These are phyloP conservation scores for Clavulina sp. DNA, from an alignment of 768 basidiomycete species.

Conservation along the genomic window DNA sequence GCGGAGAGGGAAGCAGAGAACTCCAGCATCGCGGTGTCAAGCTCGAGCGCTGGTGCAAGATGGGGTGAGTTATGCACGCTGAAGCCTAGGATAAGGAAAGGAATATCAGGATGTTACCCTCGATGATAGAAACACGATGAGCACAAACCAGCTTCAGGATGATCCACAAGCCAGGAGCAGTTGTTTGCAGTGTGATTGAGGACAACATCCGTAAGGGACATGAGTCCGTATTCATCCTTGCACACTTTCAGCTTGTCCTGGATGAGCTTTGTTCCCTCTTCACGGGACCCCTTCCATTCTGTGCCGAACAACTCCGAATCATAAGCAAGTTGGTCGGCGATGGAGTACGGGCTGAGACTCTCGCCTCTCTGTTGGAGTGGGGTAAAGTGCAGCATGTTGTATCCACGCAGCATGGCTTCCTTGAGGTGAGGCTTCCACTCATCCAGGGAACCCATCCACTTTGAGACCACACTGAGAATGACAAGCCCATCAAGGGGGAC, in stretches of 20 bases:
- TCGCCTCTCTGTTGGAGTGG: slow-evolving; percentile 84
- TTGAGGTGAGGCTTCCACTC: slow-evolving; percentile 67
- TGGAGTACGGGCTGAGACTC: slow-evolving; percentile 86
- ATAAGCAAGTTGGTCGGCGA: slow-evolving; percentile 70
- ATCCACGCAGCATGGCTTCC: slow-evolving; percentile 76
- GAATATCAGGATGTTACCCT: neutral
- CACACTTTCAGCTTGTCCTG: slow-evolving; percentile 51
- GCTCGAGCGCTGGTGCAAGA: slow-evolving; percentile 76
- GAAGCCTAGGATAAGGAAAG: slow-evolving; percentile 37
- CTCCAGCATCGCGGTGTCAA: slow-evolving; percentile 72
- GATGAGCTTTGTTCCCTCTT: slow-evolving; percentile 39
- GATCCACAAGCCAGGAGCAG: slow-evolving; percentile 75
- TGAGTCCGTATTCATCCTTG: slow-evolving; percentile 69
- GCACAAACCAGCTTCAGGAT: slow-evolving; percentile 80
- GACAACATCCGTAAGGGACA: slow-evolving; percentile 88
- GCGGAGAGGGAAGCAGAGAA: slow-evolving; percentile 51
- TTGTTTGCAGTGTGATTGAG: slow-evolving; percentile 96
- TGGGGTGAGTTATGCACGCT: slow-evolving; percentile 86
- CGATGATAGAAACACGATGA: neutral
- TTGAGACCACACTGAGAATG: slow-evolving; percentile 81
- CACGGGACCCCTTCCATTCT: slow-evolving; percentile 22
- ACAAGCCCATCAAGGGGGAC: slow-evolving; percentile 77
- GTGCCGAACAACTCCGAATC: slow-evolving; percentile 52
- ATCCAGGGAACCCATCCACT: slow-evolving; percentile 86
- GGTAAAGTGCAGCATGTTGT: slow-evolving; percentile 97